A percentile compares a stretch with the other conserved stretches of the same genome.
Evolutionary conservation across 2,329 filamentous ascomycete genomes (phyloP).

Genomic region (Penicillium verrucosum): DNA sequence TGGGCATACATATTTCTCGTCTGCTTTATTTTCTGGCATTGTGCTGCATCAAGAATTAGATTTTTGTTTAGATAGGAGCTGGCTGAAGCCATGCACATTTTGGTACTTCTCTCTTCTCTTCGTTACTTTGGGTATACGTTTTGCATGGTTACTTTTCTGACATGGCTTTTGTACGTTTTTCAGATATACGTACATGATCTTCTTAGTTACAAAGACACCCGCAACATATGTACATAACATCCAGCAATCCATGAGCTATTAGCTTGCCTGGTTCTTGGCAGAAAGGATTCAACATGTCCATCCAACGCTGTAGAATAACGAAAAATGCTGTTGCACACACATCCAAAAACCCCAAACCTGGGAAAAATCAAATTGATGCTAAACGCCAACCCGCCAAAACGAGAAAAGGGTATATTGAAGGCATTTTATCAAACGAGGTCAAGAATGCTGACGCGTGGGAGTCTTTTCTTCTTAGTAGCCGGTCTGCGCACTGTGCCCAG

Average conservation of each 20-base stretch:
- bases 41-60: conserved; percentile 13
- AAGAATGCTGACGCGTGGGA: conserved; percentile 35
- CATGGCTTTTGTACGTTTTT: neutral
- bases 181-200: neutral
- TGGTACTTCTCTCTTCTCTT: conserved; percentile 2
- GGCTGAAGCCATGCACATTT: neutral
- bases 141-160: neutral
- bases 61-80: conserved; percentile 11
- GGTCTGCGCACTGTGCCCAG: neutral
- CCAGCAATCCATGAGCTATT: neutral
- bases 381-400: neutral
- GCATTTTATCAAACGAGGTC: conserved; percentile 26
- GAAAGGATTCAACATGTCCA: neutral
- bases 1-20: conserved; percentile 3
- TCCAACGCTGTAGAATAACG: neutral
- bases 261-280: neutral
- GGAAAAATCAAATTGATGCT: neutral
- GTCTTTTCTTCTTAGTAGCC: conserved; percentile 27
- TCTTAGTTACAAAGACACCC: neutral
- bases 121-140: neutral
- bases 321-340: neutral
- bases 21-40: conserved; percentile 9
- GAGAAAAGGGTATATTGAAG: conserved; percentile 7
- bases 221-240: neutral
- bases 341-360: neutral